These are phyloP conservation scores for Arxiozyma heterogenica DNA, from an alignment of 1,139 yeast species.

Conservation along the genomic window DNA sequence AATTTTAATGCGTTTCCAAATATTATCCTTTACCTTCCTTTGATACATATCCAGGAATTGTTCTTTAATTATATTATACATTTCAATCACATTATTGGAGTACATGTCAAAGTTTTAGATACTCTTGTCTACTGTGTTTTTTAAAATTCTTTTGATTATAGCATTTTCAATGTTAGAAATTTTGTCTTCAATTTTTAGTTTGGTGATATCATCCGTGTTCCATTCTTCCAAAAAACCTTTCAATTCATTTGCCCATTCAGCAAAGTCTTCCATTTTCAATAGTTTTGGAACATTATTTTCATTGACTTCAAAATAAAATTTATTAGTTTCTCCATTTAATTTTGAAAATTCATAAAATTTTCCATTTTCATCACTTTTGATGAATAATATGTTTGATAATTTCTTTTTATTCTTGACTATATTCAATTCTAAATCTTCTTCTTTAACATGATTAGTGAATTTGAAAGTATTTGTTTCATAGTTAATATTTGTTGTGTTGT, in stretches of 20 bases:
- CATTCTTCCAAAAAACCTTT: neutral
- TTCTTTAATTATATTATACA: neutral
- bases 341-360: too few relatives aligned
- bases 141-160: too few relatives aligned
- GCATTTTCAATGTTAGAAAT: neutral
- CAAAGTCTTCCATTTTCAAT: neutral
- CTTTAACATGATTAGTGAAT: neutral
- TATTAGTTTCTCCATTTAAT: neutral
- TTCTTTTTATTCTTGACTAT: neutral
- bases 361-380: neutral
- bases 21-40: neutral
- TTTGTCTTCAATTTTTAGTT: neutral
- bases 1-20: neutral
- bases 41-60: neutral
- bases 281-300: neutral
- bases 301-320: neutral
- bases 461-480: neutral
- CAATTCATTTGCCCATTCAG: neutral
- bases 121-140: neutral
- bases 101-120: neutral
- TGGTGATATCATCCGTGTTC: neutral
- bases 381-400: neutral
- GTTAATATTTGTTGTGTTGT: neutral
- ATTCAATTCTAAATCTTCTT: neutral
- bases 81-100: neutral